Conservation (phyloP, 768 basidiomycete species). For the Mycena olivaceomarginata region DNA sequence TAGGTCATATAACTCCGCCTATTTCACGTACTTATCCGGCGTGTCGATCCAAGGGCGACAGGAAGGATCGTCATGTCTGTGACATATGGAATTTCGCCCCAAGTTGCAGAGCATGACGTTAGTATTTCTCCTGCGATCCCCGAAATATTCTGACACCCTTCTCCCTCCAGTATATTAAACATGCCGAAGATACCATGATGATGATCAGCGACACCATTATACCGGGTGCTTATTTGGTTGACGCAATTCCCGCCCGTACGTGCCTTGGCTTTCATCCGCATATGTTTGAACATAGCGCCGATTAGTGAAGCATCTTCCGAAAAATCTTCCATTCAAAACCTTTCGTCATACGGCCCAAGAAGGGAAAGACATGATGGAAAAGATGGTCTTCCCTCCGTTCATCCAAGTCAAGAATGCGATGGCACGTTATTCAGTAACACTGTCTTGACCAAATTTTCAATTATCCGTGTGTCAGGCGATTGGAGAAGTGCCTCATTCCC, state of each 20-base stretch:
- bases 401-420: background rate
- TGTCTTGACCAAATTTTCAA: background rate
- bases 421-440: background rate
- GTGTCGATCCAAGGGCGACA: too few relatives aligned
- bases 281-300: too few relatives aligned
- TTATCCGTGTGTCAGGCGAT: background rate
- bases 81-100: conserved; percentile 49
- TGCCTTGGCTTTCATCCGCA: too few relatives aligned
- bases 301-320: conserved; percentile 47
- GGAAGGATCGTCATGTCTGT: conserved; percentile 53
- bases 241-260: conserved; percentile 40
- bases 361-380: conserved; percentile 16
- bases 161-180: conserved; percentile 38
- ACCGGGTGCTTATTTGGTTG: too few relatives aligned
- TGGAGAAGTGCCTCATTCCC: conserved; percentile 24
- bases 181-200: conserved; percentile 39
- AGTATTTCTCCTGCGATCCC: conserved; percentile 9
- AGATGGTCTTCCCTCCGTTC: conserved; percentile 21
- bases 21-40: too few relatives aligned
- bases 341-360: conserved; percentile 34
- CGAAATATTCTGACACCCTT: background rate
- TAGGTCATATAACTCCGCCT: too few relatives aligned
- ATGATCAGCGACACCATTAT: too few relatives aligned
- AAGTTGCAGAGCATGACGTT: conserved; percentile 47
- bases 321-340: conserved; percentile 43